Percentiles rank a stretch among this genome's conserved stretches.
Conservation (phyloP, 2,329 filamentous ascomycete genomes). For the Penicillium sp. region DNA sequence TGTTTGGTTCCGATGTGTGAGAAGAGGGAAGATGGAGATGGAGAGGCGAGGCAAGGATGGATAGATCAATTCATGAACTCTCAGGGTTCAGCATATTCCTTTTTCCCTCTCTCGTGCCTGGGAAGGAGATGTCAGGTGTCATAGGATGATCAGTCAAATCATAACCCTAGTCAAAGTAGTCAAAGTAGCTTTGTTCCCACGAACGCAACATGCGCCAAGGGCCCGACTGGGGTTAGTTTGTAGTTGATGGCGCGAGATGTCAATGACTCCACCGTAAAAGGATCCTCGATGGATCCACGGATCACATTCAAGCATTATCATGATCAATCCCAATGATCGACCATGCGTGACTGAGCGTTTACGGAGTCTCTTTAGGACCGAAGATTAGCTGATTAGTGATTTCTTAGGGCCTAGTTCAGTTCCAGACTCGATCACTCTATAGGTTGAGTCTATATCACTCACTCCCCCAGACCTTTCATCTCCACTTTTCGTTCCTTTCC, state of each 20-base stretch:
- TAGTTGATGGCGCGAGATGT: conserved; percentile 15
- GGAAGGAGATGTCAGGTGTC: neutral
- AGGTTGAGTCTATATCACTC: conserved; percentile 9
- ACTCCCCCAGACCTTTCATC: conserved; percentile 9
- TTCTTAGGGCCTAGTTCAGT: neutral
- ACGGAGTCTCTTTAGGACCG: neutral
- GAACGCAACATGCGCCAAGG: conserved; percentile 19
- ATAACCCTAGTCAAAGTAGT: neutral
- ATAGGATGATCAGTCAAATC: conserved; percentile 17
- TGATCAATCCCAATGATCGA: conserved; percentile 19
- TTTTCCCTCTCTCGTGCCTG: neutral
- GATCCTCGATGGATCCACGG: conserved; percentile 7
- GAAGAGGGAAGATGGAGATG: neutral
- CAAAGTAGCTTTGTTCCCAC: neutral
- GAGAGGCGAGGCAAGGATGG: neutral
- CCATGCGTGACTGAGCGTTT: conserved; percentile 3
- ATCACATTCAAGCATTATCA: conserved; percentile 17
- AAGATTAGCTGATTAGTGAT: neutral
- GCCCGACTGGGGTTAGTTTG: conserved; percentile 11
- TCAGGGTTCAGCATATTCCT: neutral
- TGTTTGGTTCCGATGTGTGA: neutral
- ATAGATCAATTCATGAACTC: neutral
- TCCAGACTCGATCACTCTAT: neutral
- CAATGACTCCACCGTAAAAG: conserved; percentile 11
- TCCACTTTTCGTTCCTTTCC: too few species aligned